These are phyloP conservation scores for Penicillium griseofulvum DNA, from an alignment of 2,329 filamentous ascomycete genomes.

Conservation along the genomic window DNA sequence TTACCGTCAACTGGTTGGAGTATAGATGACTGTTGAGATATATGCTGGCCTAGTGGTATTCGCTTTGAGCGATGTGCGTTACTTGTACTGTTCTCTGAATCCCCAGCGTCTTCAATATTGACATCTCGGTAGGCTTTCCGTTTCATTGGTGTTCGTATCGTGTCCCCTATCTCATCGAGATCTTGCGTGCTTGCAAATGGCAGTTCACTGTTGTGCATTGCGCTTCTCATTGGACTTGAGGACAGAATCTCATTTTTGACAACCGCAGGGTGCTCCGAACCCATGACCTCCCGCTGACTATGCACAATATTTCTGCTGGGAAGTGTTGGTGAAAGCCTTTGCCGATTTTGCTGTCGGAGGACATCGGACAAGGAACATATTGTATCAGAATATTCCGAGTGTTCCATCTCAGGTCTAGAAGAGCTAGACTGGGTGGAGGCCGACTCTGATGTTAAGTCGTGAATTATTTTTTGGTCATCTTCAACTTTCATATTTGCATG, in stretches of 20 bases:
- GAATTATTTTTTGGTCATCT: neutral
- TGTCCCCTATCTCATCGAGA: conserved; percentile 51
- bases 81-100: neutral
- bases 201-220: conserved; percentile 8
- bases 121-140: conserved; percentile 12
- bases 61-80: neutral
- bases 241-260: conserved; percentile 39
- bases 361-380: conserved; percentile 1
- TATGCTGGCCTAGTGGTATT: neutral
- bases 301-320: neutral
- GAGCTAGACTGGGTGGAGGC: conserved; percentile 18
- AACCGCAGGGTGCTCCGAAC: conserved; percentile 17
- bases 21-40: conserved; percentile 7
- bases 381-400: conserved; percentile 8
- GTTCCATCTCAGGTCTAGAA: conserved; percentile 1
- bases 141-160: conserved; percentile 44
- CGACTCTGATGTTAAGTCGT: conserved; percentile 7
- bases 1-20: conserved; percentile 35
- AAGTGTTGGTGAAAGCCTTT: neutral
- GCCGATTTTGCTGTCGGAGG: conserved; percentile 25
- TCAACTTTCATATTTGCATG: neutral
- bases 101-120: neutral
- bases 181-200: conserved; percentile 59
- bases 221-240: conserved; percentile 30
- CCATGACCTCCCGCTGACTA: conserved; percentile 2